Base-by-base conservation (phyloP, 352 stramenopile species). In the Phytophthora vignae region DNA sequence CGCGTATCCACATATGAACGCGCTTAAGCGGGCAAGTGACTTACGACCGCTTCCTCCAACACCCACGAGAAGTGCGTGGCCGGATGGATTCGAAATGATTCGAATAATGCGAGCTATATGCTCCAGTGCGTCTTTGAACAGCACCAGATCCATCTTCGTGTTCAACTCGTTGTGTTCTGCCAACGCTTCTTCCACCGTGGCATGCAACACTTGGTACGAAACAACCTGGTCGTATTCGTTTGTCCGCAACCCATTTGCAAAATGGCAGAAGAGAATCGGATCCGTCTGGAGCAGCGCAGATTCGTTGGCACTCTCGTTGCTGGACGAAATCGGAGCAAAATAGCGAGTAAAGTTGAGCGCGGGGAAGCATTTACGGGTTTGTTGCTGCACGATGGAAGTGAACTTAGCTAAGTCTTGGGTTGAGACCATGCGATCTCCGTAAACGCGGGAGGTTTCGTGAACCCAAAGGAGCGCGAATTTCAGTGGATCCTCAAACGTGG, bases 401-500 rank as follows among this genome's bases (percentile, higher is more conserved):
- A 98, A 98, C 65, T 97, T 96, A 4, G 38, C 22, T 52, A 97
- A 63, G 68, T 99, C 96, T 49, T 81, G 67, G 3, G 69, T 65
- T 21, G 77, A 90, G 7, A 98, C 93, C 6, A 99, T 83, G 3
- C 97, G 93, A 72, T 99, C 97, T 9, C 92, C 83, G 72, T 98
- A 99, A 0, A 99, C 97, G 10, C 98, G 93, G 5, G 93, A 81
- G 15, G 89, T 98, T 77, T 99, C 98, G 75, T 99, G 97, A n/a
- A 96, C 88, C 95, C 97, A 99, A 1, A 99, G 76, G 19, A 97
- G 78, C 9, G 91, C 89, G 67, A 99, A 89, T 68, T 98, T 98
- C 0, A 90, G 56, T 3, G 95, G 86, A 33, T 98, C 90, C 57
- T 96, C 85, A 69, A 96, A 95, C 3, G 71, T 89, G 6, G 87